These are phyloP conservation scores for Chlamydomonas incerta DNA, from an alignment of 139 green algal species.

Conservation along the genomic window DNA sequence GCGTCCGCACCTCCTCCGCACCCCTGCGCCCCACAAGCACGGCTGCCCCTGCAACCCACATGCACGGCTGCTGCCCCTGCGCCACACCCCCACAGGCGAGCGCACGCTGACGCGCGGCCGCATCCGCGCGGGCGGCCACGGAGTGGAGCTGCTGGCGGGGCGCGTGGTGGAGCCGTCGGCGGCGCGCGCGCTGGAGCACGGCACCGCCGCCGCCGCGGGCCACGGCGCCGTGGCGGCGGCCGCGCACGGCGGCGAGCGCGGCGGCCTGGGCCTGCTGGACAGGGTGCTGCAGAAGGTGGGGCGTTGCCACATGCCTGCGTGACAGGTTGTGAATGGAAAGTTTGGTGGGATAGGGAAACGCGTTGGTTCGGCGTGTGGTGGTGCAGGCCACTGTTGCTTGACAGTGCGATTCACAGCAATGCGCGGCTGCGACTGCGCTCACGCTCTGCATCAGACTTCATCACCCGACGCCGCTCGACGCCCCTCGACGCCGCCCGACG, in stretches of 20 bases:
- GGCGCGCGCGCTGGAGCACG: background rate
- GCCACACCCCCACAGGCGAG: slow-evolving; percentile 24
- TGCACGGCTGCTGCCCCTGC: background rate
- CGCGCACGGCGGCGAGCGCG: slow-evolving; percentile 3
- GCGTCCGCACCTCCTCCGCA: no score
- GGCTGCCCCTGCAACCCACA: background rate
- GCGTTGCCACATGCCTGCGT: no score
- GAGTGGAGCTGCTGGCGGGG: background rate
- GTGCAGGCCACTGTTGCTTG: no score
- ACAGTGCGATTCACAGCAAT: no score
- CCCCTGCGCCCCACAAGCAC: background rate
- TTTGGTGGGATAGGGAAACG: no score
- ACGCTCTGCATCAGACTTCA: no score
- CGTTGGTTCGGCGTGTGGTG: no score
- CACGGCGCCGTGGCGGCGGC: slow-evolving; percentile 1
- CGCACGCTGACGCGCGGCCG: background rate
- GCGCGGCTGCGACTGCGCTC: no score
- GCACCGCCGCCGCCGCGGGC: background rate
- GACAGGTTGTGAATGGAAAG: no score
- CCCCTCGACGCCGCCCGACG: no score
- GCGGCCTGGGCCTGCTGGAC: slow-evolving; percentile 40
- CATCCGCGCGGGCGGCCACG: background rate
- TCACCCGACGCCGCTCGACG: no score
- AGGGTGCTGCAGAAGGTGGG: slow-evolving; percentile 22
- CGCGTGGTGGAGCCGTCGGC: slow-evolving; percentile 28